phyloP scores from a whole-genome alignment of 805 yeast species.

The Candida jianshihensis region DNA sequence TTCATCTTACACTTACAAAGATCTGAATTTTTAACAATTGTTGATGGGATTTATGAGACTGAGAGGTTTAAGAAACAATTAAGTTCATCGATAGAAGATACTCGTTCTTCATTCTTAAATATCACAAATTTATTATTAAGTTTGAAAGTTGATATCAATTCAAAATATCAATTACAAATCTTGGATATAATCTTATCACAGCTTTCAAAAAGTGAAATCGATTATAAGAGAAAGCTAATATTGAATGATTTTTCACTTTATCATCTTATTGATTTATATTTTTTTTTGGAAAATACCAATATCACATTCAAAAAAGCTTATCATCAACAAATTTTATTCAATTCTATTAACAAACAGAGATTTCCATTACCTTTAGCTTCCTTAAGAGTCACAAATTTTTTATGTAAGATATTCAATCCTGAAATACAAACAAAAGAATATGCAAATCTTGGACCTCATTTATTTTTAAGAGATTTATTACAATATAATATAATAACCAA shows the following conservation, averaged over 20 bases:
- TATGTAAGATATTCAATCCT: constrained; percentile 18
- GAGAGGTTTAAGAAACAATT: constrained; percentile 12
- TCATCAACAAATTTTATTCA: constrained; percentile 60
- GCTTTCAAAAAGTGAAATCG: constrained; percentile 12
- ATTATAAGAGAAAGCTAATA: constrained; percentile 26
- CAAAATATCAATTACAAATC: constrained; percentile 15
- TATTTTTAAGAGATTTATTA: constrained; percentile 46
- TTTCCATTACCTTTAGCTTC: constrained; percentile 30
- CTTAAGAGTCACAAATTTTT: constrained; percentile 17
- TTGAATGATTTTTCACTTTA: constrained; percentile 39
- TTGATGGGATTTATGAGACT: constrained; percentile 34
- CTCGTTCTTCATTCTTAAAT: constrained; percentile 6
- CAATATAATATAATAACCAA: constrained; percentile 51
- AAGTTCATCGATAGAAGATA: constrained; percentile 6
- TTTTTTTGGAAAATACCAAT: constrained; percentile 50
- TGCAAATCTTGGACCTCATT: constrained; percentile 33
- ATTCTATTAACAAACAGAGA: constrained; percentile 45
- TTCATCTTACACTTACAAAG: constrained; percentile 40
- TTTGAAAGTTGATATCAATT: constrained; percentile 11
- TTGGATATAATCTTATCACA: constrained; percentile 4
- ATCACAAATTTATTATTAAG: constrained; percentile 11
- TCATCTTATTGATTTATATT: constrained; percentile 45
- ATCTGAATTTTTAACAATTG: constrained; percentile 37
- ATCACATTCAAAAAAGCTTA: constrained; percentile 54
- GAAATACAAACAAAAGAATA: constrained; percentile 15